A percentile compares a stretch with the other conserved stretches of the same genome.
These are phyloP conservation scores for Nicotiana rustica DNA, from an alignment of 305 asterid species.

Conservation along the genomic window DNA sequence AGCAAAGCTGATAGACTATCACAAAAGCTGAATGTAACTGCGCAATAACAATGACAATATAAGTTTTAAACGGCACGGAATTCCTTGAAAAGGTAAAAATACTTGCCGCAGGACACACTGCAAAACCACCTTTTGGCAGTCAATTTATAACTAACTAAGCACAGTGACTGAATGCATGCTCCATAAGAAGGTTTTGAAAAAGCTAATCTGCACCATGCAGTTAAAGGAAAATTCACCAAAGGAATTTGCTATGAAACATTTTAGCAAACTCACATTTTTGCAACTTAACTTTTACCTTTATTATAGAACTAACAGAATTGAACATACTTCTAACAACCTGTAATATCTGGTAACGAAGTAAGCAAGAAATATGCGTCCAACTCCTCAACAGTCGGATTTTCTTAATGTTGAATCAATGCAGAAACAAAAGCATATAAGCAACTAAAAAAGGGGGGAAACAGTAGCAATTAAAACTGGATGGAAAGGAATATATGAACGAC, in stretches of 20 bases:
- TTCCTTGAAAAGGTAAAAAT: constrained; percentile 16
- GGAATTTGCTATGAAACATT: background rate
- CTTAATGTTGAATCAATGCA: background rate
- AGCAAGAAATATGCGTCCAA: background rate
- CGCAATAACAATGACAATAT: background rate
- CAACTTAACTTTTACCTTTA: constrained; percentile 10
- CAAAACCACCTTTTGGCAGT: background rate
- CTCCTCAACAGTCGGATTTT: background rate
- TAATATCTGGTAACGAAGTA: background rate
- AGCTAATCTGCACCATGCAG: background rate
- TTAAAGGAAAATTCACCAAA: background rate
- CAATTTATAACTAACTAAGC: background rate
- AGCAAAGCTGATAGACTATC: background rate
- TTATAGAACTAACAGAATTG: background rate
- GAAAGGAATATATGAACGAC: background rate
- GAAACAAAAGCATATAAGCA: background rate
- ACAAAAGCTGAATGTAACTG: background rate
- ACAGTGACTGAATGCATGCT: background rate
- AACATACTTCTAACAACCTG: background rate
- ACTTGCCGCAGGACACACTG: background rate
- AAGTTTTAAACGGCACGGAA: background rate
- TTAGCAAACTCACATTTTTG: background rate
- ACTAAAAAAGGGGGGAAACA: background rate
- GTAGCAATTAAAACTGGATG: background rate
- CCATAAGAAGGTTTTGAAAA: background rate